A percentile compares a stretch with the other conserved stretches of the same genome.
These are phyloP conservation scores for Sinapis alba DNA, from an alignment of 441 rosid species.

Conservation along the genomic window DNA sequence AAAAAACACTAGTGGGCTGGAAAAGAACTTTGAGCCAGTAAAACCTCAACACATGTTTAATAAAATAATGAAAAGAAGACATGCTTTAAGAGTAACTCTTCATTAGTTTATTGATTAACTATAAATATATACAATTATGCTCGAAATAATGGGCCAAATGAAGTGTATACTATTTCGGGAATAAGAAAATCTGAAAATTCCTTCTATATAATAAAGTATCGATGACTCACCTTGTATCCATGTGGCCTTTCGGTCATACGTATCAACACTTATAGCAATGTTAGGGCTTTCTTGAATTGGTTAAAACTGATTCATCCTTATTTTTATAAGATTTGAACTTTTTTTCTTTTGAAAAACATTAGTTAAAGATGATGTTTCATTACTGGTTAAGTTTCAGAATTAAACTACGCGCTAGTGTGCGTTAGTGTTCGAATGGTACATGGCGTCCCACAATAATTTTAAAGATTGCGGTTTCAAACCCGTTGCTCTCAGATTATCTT, in stretches of 20 bases:
- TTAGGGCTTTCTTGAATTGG: constrained; percentile 33
- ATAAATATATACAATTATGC: constrained; percentile 24
- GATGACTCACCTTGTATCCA: constrained; percentile 35
- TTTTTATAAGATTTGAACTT: not conserved
- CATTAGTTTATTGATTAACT: constrained; percentile 32
- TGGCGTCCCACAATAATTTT: no score
- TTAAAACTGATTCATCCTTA: constrained; percentile 12
- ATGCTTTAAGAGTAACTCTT: constrained; percentile 38
- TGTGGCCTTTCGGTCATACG: constrained; percentile 34
- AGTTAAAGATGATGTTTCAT: not conserved
- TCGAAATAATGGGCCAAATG: constrained; percentile 33
- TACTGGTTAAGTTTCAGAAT: not conserved
- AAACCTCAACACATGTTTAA: constrained; percentile 46
- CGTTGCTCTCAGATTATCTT: no score
- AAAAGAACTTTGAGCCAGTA: constrained; percentile 51
- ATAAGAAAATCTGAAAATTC: constrained; percentile 40
- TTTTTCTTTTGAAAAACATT: not conserved
- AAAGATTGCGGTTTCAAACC: no score
- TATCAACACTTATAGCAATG: constrained; percentile 21
- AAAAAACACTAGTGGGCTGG: constrained; percentile 50
- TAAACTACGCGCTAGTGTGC: no score
- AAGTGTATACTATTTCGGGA: constrained; percentile 54
- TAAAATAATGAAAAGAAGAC: constrained; percentile 35
- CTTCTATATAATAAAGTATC: constrained; percentile 29
- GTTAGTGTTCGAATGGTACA: no score